Base-by-base conservation (phyloP, 805 yeast genomes). In the Starmerella kuoi region DNA sequence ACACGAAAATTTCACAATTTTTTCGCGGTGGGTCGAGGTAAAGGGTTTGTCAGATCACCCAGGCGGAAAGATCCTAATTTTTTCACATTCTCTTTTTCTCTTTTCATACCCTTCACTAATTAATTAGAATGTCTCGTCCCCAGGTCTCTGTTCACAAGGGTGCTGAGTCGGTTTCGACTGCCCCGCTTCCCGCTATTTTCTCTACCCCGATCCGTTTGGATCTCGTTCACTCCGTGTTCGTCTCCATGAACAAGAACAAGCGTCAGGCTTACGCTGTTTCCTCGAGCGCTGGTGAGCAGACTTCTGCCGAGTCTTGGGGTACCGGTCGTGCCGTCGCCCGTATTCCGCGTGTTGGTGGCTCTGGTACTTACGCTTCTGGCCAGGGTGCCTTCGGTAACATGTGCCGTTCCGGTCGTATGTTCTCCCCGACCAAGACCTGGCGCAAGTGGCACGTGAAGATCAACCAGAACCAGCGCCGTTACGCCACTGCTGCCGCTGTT, bases 371-470 rank as follows among this genome's bases (percentile, higher is more conserved):
- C 93, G 87, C 98, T 76, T 76, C 97, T 57, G 98, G 98, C 72
- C 98, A 91, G 75, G 98, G 86, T 72, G 98, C 98, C 69, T 91
- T 91, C 79, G 98, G 98, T 81, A 91, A 91, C 91, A 91, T 91
- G 98, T 91, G 98, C 79, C 88, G 98, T 74, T 96, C 96, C 72
- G 98, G 98, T 77, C 94, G 98, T 75, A 91, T 91, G 97, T 91
- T 91, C 67, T 96, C 98, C 72, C 98, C 98, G 71, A 91, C 98
- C 73, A 91, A 91, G 80, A 87, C 94, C 73, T 91, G 98, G 98
- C 86, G 98, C 83, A 88, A 79, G 76, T 91, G 98, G 98, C 94
- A 91, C 86, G 94, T 91, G 66, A 91, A 87, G 81, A 95, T 91
- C 66, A 91, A 91, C 95, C 95, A 86, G 73, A 88, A 88, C 85